Conservation (phyloP, 73 alveolate species). For the Paramecium primaurelia region DNA sequence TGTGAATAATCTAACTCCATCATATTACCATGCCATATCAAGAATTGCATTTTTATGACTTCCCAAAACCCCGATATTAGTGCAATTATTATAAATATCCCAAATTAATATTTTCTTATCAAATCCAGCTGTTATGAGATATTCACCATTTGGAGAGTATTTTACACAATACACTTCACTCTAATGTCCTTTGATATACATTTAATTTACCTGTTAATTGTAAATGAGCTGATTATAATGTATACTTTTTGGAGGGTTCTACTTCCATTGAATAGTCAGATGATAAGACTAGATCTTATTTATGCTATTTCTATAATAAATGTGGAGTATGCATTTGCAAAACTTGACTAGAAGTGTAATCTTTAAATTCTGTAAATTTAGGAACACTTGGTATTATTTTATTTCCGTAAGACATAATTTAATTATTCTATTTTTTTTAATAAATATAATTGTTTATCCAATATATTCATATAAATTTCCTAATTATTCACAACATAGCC, state of each 20-base stretch:
- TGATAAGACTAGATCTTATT: background rate
- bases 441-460: background rate
- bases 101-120: conserved; percentile 74
- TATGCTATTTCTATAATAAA: background rate
- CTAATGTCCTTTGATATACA: conserved; percentile 64
- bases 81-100: conserved; percentile 78
- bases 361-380: background rate
- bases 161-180: conserved; percentile 75
- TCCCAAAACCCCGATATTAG: conserved; percentile 67
- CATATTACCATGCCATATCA: conserved; percentile 72
- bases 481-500: background rate
- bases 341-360: conserved; percentile 6
- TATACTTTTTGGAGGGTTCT: conserved; percentile 30
- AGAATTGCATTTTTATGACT: conserved; percentile 77
- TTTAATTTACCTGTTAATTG: background rate
- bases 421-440: background rate
- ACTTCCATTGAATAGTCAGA: background rate
- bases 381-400: conserved; percentile 41
- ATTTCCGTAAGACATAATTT: background rate
- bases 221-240: conserved; percentile 5
- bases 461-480: background rate
- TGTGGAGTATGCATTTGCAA: conserved; percentile 36
- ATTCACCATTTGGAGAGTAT: conserved; percentile 78
- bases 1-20: conserved; percentile 64
- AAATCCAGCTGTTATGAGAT: conserved; percentile 77